Evolutionary conservation across 2,329 filamentous ascomycete genomes (phyloP).

Genomic region (Parastagonospora nodorum): DNA sequence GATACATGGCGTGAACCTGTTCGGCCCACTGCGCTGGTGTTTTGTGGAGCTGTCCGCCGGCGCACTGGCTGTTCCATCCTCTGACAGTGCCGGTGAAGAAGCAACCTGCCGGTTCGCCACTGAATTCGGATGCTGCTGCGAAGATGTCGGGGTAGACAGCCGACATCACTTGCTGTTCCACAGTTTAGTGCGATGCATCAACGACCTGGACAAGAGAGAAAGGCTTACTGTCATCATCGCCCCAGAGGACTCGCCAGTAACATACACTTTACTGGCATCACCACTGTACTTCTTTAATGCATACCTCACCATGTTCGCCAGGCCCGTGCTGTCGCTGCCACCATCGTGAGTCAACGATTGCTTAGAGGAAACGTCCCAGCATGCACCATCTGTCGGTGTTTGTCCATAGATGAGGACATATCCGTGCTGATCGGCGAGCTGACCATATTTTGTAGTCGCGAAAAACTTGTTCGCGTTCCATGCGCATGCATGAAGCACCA

Average conservation of each 20-base stretch:
- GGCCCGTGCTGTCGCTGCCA: not conserved
- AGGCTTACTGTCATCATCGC: conserved; percentile 1
- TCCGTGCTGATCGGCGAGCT: conserved; percentile 1
- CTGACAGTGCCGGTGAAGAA: conserved; percentile 51
- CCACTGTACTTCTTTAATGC: conserved; percentile 1
- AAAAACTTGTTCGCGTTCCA: not conserved
- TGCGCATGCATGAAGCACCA: conserved; percentile 1
- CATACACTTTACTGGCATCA: not conserved
- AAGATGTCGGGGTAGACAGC: conserved; percentile 32
- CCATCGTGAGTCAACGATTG: not conserved
- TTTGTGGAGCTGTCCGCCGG: conserved; percentile 23
- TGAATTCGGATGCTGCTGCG: conserved; percentile 30
- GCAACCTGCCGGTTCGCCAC: conserved; percentile 36
- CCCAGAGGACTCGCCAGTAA: not conserved
- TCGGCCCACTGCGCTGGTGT: conserved; percentile 36
- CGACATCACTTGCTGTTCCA: not conserved
- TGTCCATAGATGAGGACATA: conserved; percentile 2
- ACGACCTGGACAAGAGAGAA: not conserved
- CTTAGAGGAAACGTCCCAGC: conserved; percentile 1
- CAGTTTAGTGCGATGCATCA: not conserved
- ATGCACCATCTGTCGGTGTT: conserved; percentile 1
- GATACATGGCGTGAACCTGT: conserved; percentile 42
- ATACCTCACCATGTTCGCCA: conserved; percentile 1
- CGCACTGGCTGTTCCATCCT: conserved; percentile 22
- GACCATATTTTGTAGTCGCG: conserved; percentile 1